Evolutionary conservation across 352 stramenopile species (phyloP), one percentile per base, ranked within the genome.

Genomic region (Pythium sukuiense): DNA sequence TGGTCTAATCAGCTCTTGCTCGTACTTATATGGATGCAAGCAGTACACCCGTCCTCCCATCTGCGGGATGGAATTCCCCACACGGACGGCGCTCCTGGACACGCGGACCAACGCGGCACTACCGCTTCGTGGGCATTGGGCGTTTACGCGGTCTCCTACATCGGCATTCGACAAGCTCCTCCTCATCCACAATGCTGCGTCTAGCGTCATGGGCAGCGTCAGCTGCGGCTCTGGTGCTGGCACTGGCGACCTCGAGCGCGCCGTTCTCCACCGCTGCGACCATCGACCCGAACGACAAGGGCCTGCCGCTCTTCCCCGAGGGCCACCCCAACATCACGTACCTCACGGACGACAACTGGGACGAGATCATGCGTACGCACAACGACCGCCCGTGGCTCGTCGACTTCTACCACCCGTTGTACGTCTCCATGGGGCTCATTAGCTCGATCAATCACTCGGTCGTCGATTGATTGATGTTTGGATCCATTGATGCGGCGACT

Each of bases 321-420:
- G 78, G 73, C n/a, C 83, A 94, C 72, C 83, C 85, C 7, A 94
- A 94, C 69, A 85, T 94, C 75, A 94, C 85, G 72, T 94, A 83
- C 76, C 74, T 94, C 66, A 94, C 85, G 49, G 85, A 94, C 73
- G 75, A 85, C 46, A 94, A 94, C 75, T 94, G 81, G 79, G 78
- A 92, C 70, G 65, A 79, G 45, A 77, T 85, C 71, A 81, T 89
- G 72, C 60, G 71, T 60, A 82, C 43, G 18, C 45, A 88, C 71
- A 90, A 83, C 48, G 80, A 89, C 71, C 88, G 88, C 55, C 85
- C 85, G 30, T 94, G 85, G 85, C 70, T 94, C 54, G 76, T 94
- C 27, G 83, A 94, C 74, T 94, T 94, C 67, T 94, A 94, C 68
- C 85, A 94, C 65, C 85, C 85, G 8, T 94, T 91, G 85, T 94